A percentile compares a stretch with the other conserved stretches of the same genome.
Conservation (phyloP, 2,329 filamentous ascomycete genomes). For the Paraphoma sp. region DNA sequence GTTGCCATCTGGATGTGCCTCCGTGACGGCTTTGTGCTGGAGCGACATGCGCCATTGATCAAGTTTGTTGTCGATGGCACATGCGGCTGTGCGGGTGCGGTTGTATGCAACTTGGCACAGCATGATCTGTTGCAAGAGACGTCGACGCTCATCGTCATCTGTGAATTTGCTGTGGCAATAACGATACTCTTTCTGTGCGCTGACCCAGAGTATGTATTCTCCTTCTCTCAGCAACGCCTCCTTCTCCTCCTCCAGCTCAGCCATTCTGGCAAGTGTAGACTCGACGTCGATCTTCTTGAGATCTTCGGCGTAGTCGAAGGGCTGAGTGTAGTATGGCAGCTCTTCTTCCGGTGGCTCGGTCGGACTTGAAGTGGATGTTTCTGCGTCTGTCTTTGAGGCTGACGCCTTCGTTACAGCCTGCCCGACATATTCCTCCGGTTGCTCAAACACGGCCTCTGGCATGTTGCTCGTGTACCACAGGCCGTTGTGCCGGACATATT, state of each 20-base stretch:
- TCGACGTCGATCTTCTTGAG: slow-evolving; percentile 21
- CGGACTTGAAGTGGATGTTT: not conserved
- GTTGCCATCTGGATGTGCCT: slow-evolving; percentile 3
- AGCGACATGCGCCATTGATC: slow-evolving; percentile 22
- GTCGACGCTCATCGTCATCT: slow-evolving; percentile 22
- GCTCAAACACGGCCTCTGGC: slow-evolving; percentile 21
- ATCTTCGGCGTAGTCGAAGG: slow-evolving; percentile 29
- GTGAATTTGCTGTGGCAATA: slow-evolving; percentile 21
- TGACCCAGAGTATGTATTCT: slow-evolving; percentile 24
- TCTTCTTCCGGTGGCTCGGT: slow-evolving; percentile 7
- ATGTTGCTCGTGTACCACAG: slow-evolving; percentile 32
- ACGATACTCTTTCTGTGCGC: slow-evolving; percentile 26
- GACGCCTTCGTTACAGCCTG: not conserved
- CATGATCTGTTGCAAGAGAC: slow-evolving; percentile 26
- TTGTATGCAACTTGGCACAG: slow-evolving; percentile 25
- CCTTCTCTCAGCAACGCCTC: slow-evolving; percentile 23
- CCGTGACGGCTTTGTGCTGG: slow-evolving; percentile 23
- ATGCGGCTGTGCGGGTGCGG: slow-evolving; percentile 20
- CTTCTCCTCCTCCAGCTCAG: slow-evolving; percentile 22
- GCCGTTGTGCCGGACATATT: slow-evolving; percentile 34
- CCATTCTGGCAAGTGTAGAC: slow-evolving; percentile 11
- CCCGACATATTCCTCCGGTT: slow-evolving; percentile 14
- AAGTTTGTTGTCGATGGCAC: slow-evolving; percentile 23
- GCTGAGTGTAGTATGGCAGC: slow-evolving; percentile 22
- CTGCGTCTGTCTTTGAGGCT: not conserved